Base-by-base conservation (phyloP, 2,329 filamentous ascomycete genomes). In the Verticillium tricorpus region DNA sequence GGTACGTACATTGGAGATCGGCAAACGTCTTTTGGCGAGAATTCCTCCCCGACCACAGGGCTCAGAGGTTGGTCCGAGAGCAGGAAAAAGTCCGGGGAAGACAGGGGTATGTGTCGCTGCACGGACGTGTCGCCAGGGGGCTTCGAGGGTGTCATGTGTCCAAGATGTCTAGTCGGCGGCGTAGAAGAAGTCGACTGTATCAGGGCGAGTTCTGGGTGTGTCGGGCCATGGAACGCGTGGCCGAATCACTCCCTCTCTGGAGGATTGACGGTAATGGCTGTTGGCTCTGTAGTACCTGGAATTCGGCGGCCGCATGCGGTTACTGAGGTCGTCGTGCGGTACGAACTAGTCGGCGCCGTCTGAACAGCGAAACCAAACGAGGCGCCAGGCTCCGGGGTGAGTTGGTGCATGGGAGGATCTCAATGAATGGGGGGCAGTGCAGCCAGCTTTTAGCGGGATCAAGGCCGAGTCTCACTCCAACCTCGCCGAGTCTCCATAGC, bases 101-200 rank as follows among this genome's bases (percentile, higher is more conserved):
- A 31, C 56, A 58, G 56, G 56, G 56, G 56, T 58, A 32, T 28
- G 28, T 28, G 34, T 3, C 4, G 9, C 35, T 58, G 56, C 56
- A 58, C 56, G 56, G 56, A 58, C 35, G 17, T 28, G 34, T n/a
- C 19, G 25, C 15, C 54, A 32, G 17, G 54, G 25, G 54, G 14
- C 54, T 56, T 60, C 50, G 63, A 60, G 63, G 57, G 63, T 65
- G 63, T 65, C 62, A 62, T 62, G 63, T 65, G 63, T 52, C 25
- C 63, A 60, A 50, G 52, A 54, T 40, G 9, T 39, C 25, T 37
- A 55, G 60, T 52, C 57, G 56, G 40, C 60, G 50, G 56, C 58
- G 22, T 32, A 14, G 14, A 19, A 34, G 25, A 6, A 32, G 15
- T 32, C 8, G 12, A 5, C 28, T 28, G 28, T 56, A n/a, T 32